phyloP scores from a whole-genome alignment of 1,284 basidiomycete genomes.

The Boletus semigastroideus region DNA sequence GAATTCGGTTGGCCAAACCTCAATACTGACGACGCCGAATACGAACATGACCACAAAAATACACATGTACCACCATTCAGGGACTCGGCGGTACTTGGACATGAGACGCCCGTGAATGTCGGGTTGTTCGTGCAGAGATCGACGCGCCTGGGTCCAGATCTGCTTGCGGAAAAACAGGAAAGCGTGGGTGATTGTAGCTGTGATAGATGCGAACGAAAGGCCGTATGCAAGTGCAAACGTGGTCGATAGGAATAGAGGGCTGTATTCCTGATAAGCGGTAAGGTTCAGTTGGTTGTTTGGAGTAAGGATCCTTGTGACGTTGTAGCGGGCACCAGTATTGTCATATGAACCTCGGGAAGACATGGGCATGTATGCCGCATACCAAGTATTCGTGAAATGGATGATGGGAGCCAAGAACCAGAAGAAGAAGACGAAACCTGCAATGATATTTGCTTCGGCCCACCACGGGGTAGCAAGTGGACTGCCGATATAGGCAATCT shows the following conservation, averaged over 20 bases:
- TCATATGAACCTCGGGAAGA: conserved; percentile 55
- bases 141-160: conserved; percentile 54
- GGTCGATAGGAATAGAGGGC: conserved; percentile 79
- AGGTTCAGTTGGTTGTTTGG: conserved; percentile 56
- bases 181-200: conserved; percentile 69
- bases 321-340: conserved; percentile 66
- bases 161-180: conserved; percentile 68
- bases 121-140: conserved; percentile 59
- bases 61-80: conserved; percentile 69
- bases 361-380: conserved; percentile 61
- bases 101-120: conserved; percentile 76
- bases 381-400: conserved; percentile 64
- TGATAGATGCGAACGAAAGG: conserved; percentile 66
- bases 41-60: conserved; percentile 51
- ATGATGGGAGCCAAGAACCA: conserved; percentile 74
- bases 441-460: conserved; percentile 79
- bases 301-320: conserved; percentile 66
- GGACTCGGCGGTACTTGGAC: conserved; percentile 68
- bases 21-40: conserved; percentile 58
- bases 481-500: conserved; percentile 53
- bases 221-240: conserved; percentile 72
- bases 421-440: conserved; percentile 77
- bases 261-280: conserved; percentile 73
- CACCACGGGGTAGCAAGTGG: conserved; percentile 69
- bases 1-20: conserved; percentile 57